phyloP scores from a whole-genome alignment of 768 basidiomycete species.

The Porphyrellus cyaneotinctus region DNA sequence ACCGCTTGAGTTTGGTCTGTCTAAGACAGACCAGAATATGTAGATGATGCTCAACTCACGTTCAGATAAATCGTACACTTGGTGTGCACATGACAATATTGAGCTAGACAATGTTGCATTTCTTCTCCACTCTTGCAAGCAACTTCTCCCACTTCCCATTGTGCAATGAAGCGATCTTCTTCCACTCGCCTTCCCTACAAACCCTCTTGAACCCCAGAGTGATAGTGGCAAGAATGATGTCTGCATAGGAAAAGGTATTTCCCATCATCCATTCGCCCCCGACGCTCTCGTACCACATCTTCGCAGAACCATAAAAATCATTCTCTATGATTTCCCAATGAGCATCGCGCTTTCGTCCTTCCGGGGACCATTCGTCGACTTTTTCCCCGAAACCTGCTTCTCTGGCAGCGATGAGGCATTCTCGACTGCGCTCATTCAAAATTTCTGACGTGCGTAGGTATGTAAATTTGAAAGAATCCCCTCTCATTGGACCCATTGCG shows the following conservation, averaged over 20 bases:
- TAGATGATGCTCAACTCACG: neutral
- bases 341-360: slow-evolving; percentile 30
- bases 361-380: slow-evolving; percentile 39
- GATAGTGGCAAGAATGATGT: no score
- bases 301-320: neutral
- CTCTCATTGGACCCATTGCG: neutral
- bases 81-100: no score
- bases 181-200: slow-evolving; percentile 24
- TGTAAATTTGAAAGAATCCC: slow-evolving; percentile 9
- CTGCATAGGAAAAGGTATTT: slow-evolving; percentile 28
- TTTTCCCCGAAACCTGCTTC: slow-evolving; percentile 30
- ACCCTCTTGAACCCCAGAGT: slow-evolving; percentile 19
- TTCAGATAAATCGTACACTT: neutral
- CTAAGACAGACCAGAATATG: neutral
- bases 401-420: slow-evolving; percentile 37
- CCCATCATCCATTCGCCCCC: slow-evolving; percentile 32
- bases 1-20: neutral
- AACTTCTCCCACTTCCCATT: slow-evolving; percentile 25
- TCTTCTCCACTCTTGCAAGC: slow-evolving; percentile 23
- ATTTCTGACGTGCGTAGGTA: slow-evolving; percentile 23
- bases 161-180: slow-evolving; percentile 21
- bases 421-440: no score
- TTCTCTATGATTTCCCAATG: slow-evolving; percentile 25
- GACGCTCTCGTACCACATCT: no score
- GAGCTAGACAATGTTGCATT: slow-evolving; percentile 17